Evolutionary conservation across 1,139 yeast genomes (phyloP).

Genomic region (Arxiozyma slooffiae): DNA sequence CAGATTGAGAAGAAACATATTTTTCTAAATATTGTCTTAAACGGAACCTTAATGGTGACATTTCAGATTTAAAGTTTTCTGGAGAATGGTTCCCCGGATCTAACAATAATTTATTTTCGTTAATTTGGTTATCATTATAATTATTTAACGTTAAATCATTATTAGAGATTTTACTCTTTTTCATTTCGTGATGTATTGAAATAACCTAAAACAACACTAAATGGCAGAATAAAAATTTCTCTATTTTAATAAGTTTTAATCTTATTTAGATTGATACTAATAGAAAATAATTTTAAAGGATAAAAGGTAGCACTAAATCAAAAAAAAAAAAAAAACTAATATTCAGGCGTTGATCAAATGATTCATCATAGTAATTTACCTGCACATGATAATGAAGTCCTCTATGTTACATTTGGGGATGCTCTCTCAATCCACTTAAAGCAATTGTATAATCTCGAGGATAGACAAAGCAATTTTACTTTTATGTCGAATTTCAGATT

Average conservation of each 20-base stretch:
- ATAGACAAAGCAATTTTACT: background rate
- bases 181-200: background rate
- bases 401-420: too few relatives aligned
- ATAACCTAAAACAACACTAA: too few relatives aligned
- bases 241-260: background rate
- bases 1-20: slow-evolving; percentile 57
- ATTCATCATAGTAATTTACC: background rate
- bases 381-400: too few relatives aligned
- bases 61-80: slow-evolving; percentile 50
- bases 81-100: slow-evolving; percentile 70
- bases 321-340: too few relatives aligned
- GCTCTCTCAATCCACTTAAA: background rate
- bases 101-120: background rate
- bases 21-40: slow-evolving; percentile 50
- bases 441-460: background rate
- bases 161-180: background rate
- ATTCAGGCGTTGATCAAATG: background rate
- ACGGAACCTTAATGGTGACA: slow-evolving; percentile 50
- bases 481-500: too few relatives aligned
- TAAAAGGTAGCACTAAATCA: background rate
- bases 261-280: too few relatives aligned
- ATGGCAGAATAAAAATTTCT: too few relatives aligned
- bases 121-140: background rate
- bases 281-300: too few relatives aligned
- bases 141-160: background rate